These are phyloP conservation scores for Leccinum fibrillosum DNA, from an alignment of 768 basidiomycete genomes.

Conservation along the genomic window DNA sequence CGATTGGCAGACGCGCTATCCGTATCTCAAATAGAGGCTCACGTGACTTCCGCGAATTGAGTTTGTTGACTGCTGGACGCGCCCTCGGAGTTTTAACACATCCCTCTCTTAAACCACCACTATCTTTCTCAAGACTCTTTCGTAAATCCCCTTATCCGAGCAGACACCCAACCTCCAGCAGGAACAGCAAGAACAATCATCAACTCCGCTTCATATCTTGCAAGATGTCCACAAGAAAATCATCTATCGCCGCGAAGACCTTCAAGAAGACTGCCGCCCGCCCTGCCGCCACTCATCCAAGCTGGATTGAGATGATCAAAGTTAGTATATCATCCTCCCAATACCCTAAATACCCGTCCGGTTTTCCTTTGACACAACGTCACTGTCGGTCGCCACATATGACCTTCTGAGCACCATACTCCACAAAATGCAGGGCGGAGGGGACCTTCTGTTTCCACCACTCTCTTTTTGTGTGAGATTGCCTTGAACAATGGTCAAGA, in stretches of 20 bases:
- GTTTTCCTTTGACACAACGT: slow-evolving; percentile 5
- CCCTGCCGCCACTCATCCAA: slow-evolving; percentile 36
- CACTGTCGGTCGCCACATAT: slow-evolving; percentile 6
- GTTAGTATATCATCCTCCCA: slow-evolving; percentile 37
- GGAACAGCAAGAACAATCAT: slow-evolving; percentile 16
- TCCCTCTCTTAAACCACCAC: slow-evolving; percentile 47
- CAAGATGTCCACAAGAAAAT: slow-evolving; percentile 43
- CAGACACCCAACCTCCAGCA: slow-evolving; percentile 14
- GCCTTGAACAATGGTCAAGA: slow-evolving; percentile 7
- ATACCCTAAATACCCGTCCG: slow-evolving; percentile 11
- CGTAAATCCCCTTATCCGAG: slow-evolving; percentile 11
- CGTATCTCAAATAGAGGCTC: slow-evolving; percentile 34
- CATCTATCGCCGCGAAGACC: slow-evolving; percentile 43
- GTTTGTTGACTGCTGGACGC: slow-evolving; percentile 40
- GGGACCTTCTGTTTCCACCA: slow-evolving; percentile 24
- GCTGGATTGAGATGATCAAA: slow-evolving; percentile 84
- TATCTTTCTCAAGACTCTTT: slow-evolving; percentile 35
- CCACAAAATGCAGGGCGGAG: slow-evolving; percentile 39
- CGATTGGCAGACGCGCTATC: slow-evolving; percentile 12
- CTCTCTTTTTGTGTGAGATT: slow-evolving; percentile 11
- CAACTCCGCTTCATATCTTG: slow-evolving; percentile 11
- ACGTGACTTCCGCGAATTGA: slow-evolving; percentile 38
- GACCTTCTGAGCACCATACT: slow-evolving; percentile 4
- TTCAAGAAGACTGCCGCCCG: slow-evolving; percentile 33
- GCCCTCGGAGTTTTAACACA: slow-evolving; percentile 40